Evolutionary conservation across 345 rosid species (phyloP).

Genomic region (Hypericum perforatum): DNA sequence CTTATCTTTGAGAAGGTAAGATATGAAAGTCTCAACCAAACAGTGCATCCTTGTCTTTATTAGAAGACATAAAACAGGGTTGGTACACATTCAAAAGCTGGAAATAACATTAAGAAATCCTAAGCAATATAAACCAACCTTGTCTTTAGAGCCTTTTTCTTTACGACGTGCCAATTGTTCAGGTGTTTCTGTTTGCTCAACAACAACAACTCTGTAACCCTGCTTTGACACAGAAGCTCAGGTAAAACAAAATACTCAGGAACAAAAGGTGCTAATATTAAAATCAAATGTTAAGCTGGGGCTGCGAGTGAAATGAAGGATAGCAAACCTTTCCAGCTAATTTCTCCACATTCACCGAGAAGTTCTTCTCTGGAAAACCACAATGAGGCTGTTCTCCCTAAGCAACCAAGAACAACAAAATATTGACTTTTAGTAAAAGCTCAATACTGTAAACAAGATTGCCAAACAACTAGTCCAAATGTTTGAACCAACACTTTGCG

Average conservation of each 20-base stretch:
- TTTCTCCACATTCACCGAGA: constrained; percentile 78
- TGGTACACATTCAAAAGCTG: neutral
- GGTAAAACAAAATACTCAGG: constrained; percentile 12
- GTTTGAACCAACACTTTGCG: neutral
- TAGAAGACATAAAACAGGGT: too few relatives aligned
- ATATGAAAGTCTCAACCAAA: too few relatives aligned
- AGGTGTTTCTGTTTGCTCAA: constrained; percentile 98
- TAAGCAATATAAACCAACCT: constrained; percentile 29
- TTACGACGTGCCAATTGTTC: constrained; percentile 90
- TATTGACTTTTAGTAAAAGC: neutral
- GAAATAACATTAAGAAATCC: neutral
- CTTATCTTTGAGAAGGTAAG: too few relatives aligned
- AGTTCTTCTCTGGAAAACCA: constrained; percentile 97
- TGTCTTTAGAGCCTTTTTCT: constrained; percentile 85
- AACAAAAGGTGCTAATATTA: constrained; percentile 10
- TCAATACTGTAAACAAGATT: neutral
- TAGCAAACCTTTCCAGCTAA: constrained; percentile 77
- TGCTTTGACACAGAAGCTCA: constrained; percentile 29
- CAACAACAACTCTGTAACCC: constrained; percentile 95
- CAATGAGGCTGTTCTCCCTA: constrained; percentile 99
- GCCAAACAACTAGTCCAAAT: constrained; percentile 2
- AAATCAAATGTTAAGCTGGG: constrained; percentile 1
- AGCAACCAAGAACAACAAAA: constrained; percentile 12
- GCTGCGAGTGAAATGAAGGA: constrained; percentile 9
- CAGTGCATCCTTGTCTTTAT: too few relatives aligned